A percentile compares a stretch with the other conserved stretches of the same genome.
These are phyloP conservation scores for Hortiboletus campestris DNA, from an alignment of 768 basidiomycete species.

Conservation along the genomic window DNA sequence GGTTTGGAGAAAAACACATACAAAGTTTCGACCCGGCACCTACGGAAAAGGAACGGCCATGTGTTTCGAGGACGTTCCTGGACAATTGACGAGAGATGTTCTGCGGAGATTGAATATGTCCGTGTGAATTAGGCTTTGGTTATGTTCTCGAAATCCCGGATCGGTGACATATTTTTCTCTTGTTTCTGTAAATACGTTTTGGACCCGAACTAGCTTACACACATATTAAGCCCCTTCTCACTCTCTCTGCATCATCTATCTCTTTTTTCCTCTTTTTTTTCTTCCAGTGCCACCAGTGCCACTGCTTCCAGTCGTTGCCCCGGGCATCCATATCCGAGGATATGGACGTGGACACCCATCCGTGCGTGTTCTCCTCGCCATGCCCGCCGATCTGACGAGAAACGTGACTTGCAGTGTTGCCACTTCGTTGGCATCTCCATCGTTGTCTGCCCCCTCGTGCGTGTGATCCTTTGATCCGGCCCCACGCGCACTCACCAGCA, in stretches of 20 bases:
- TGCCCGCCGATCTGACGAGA: slow-evolving; percentile 16
- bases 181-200: slow-evolving; percentile 40
- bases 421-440: slow-evolving; percentile 13
- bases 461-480: slow-evolving; percentile 19
- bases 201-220: slow-evolving; percentile 36
- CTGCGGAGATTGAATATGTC: slow-evolving; percentile 34
- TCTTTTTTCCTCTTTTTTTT: slow-evolving; percentile 7
- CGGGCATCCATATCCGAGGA: slow-evolving; percentile 9
- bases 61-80: slow-evolving; percentile 32
- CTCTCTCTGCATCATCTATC: slow-evolving; percentile 15
- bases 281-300: too few relatives aligned
- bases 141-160: slow-evolving; percentile 40
- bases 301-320: neutral
- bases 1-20: slow-evolving; percentile 1
- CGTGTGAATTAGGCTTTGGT: slow-evolving; percentile 37
- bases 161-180: slow-evolving; percentile 42
- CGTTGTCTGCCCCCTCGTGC: slow-evolving; percentile 18
- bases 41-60: slow-evolving; percentile 22
- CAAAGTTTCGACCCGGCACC: slow-evolving; percentile 19
- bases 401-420: slow-evolving; percentile 13
- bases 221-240: slow-evolving; percentile 32
- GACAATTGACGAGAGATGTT: slow-evolving; percentile 29
- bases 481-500: slow-evolving; percentile 11
- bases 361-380: slow-evolving; percentile 15
- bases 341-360: slow-evolving; percentile 20